Base-by-base conservation (phyloP, 78 protist species). In the Isochrysis galbana region DNA sequence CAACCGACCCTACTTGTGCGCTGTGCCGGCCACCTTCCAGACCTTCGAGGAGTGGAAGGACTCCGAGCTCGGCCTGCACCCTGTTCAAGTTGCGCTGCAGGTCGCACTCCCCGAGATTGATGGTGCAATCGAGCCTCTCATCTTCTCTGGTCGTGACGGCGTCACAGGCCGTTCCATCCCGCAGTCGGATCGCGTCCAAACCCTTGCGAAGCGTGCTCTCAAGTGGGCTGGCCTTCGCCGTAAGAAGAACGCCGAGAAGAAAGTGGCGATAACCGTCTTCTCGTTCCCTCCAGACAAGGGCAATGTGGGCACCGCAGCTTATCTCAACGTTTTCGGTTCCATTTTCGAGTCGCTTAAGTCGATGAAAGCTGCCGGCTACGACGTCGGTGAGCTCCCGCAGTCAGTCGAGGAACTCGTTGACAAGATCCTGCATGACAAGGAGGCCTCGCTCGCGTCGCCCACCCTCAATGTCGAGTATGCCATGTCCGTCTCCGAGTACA, bases 221-320 rank as follows among this genome's bases (percentile, higher is more conserved):
- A 39, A 46, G 48, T 92, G 94, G 94, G 91, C 94, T 54, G 34
- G 23, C 46, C 94, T 92, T n/a, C 67, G 78, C 29, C 44, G 45
- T 42, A 92, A 84, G 90, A 42, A 42, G 86, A 72, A 69, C 54
- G 45, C 21, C 36, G 94, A 92, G 34, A 92, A 92, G 91, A 84
- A 87, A 78, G 87, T 92, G 34, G 94, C 94, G 44, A 72, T 92
- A 47, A 84, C 94, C 44, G 54, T 92, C 87, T 92, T 92, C 94
- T 92, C 94, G 44, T 92, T 92, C 94, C 94, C 94, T 21, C 94
- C 94, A 7, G 94, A 92, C 91, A 92, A 92, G 87, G 94, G 94
- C 88, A 92, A 92, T 72, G 94, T 92, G 25, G 94, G 94, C 69
- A 87, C 94, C 25, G 94, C 94, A 29, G 94, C 94, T 26, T 92